Percentiles rank a stretch among this genome's conserved stretches.
Conservation (phyloP, 2,329 filamentous ascomycete genomes). For the Monosporascus sp. region DNA sequence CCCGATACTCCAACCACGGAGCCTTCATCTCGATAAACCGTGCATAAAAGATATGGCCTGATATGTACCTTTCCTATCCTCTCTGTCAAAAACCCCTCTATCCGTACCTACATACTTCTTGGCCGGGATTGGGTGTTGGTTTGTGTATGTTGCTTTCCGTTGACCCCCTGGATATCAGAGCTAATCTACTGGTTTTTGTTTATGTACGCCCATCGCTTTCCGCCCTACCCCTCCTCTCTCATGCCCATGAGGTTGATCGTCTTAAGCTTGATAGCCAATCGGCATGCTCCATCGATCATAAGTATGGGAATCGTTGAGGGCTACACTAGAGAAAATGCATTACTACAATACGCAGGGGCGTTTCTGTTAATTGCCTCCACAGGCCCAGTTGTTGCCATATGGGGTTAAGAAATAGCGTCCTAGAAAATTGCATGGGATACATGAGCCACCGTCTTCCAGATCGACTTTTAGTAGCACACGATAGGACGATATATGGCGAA, state of each 20-base stretch:
- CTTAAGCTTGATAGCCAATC: background rate
- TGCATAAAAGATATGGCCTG: background rate
- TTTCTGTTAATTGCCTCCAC: too few relatives aligned
- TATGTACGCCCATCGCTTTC: background rate
- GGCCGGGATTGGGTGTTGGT: background rate
- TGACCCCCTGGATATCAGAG: background rate
- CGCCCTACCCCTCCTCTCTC: background rate
- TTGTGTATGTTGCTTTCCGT: background rate
- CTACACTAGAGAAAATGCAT: background rate
- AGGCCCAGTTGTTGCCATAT: too few relatives aligned
- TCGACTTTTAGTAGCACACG: too few relatives aligned
- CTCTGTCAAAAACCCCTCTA: background rate
- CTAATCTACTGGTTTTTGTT: background rate
- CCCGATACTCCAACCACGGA: background rate
- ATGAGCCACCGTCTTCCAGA: too few relatives aligned
- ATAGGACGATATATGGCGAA: too few relatives aligned
- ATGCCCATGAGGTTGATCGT: background rate
- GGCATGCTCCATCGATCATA: background rate
- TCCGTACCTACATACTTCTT: background rate
- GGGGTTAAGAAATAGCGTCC: too few relatives aligned
- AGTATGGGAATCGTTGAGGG: background rate
- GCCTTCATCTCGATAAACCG: background rate
- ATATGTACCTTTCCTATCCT: background rate
- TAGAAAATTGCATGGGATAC: too few relatives aligned
- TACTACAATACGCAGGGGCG: too few relatives aligned